phyloP scores from a whole-genome alignment of 164 flowering plant species.

The Sedum album region DNA sequence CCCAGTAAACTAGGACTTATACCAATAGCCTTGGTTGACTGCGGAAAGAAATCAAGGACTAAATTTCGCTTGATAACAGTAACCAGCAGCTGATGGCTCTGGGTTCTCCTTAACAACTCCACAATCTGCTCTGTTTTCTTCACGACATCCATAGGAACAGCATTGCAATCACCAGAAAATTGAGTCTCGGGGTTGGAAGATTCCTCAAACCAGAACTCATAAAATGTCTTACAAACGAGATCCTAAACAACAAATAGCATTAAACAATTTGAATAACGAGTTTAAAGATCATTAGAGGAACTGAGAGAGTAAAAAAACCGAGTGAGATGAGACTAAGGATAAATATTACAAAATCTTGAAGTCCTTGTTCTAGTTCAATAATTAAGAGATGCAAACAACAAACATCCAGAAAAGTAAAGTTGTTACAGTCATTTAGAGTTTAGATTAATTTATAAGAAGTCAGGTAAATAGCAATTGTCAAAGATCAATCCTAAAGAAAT shows the following conservation, averaged over 20 bases:
- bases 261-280: no score
- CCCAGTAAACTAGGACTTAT: constrained; percentile 68
- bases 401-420: background rate
- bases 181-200: constrained; percentile 50
- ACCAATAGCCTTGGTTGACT: constrained; percentile 85
- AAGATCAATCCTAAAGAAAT: background rate
- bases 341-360: background rate
- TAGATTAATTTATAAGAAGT: background rate
- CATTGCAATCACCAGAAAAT: constrained; percentile 67
- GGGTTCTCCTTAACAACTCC: constrained; percentile 72
- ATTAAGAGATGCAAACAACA: background rate
- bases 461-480: background rate
- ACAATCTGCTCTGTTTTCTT: constrained; percentile 94
- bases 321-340: background rate
- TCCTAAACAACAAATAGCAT: constrained; percentile 37
- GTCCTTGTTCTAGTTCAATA: background rate
- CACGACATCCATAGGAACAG: constrained; percentile 81
- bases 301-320: background rate
- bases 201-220: constrained; percentile 98
- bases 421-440: background rate
- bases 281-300: background rate
- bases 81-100: constrained; percentile 72
- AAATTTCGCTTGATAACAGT: constrained; percentile 71
- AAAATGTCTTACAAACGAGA: constrained; percentile 97
- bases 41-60: constrained; percentile 89